Conservation (phyloP, 441 rosid species). For the Erysimum pusillum region DNA sequence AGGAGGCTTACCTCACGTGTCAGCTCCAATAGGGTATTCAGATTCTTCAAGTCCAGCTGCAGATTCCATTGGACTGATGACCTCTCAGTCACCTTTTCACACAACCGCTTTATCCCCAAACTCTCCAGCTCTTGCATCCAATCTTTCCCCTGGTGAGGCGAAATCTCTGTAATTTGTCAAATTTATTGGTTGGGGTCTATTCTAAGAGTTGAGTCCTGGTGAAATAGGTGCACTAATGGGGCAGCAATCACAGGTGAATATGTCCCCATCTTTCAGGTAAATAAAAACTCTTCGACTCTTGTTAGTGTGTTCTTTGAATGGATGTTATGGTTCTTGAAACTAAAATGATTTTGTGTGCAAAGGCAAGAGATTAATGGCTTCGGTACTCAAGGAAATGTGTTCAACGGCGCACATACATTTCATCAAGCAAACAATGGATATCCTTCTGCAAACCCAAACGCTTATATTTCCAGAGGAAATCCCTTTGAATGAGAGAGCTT, state of each 20-base stretch:
- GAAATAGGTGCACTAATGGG: conserved; percentile 59
- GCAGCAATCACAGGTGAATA: conserved; percentile 53
- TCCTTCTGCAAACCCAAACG: conserved; percentile 46
- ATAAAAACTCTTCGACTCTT: conserved; percentile 15
- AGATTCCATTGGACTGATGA: conserved; percentile 50
- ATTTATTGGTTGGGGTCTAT: background rate
- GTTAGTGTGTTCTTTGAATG: background rate
- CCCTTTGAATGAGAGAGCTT: conserved; percentile 60
- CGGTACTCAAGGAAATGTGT: conserved; percentile 38
- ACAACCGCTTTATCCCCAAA: conserved; percentile 44
- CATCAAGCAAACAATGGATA: conserved; percentile 52
- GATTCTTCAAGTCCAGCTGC: conserved; percentile 41
- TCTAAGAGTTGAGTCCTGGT: conserved; percentile 36
- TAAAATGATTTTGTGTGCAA: conserved; percentile 41
- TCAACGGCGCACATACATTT: conserved; percentile 39
- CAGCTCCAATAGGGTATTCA: conserved; percentile 45
- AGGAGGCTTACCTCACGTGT: conserved; percentile 49
- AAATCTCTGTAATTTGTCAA: background rate
- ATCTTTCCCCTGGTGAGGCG: conserved; percentile 54
- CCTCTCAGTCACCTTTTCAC: conserved; percentile 53
- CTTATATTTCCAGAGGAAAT: conserved; percentile 61
- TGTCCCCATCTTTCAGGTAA: conserved; percentile 59
- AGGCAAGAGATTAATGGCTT: conserved; percentile 48
- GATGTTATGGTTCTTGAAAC: conserved; percentile 10
- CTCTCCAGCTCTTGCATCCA: conserved; percentile 47